Base-by-base conservation (phyloP, 2,329 filamentous ascomycete genomes). In the Ceratocystis lukuohia region DNA sequence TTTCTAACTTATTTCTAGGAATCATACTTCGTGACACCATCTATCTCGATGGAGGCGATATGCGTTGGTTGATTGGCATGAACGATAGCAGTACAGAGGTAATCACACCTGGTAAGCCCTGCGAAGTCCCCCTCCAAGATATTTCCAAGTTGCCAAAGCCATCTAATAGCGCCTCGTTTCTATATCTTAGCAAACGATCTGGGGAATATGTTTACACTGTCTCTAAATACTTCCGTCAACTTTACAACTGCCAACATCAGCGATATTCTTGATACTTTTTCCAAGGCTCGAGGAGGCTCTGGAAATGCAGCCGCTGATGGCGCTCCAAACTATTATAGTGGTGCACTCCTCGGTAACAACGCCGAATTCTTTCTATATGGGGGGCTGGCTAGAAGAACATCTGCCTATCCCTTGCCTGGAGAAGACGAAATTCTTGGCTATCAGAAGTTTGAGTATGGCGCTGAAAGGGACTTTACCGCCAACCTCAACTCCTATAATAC, bases 311-410 rank as follows among this genome's bases (percentile, higher is more conserved):
- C 77, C 44, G 83, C 80, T 69, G 82, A 81, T 68, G 68, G 80
- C 57, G 77, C 79, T 0, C 84, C 84, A 0, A 82, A 82, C 69
- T 87, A 82, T 68, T 68, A 77, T 17, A 85, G 88, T 68, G 87
- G 87, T 1, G 82, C 78, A 6, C 81, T 89, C 75, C 80, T 90
- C 41, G 80, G 79, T 61, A 89, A 88, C 70, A 76, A 88, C 67
- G 75, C 80, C 62, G 80, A 87, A 68, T 84, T 85, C 70, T 85
- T 80, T 70, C 76, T 86, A 1, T 89, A 86, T 65, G 87, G 87
- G 20, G 87, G 87, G 0, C 71, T 84, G 2, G 59, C 79, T 6
- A 67, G 56, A 3, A 67, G 73, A 2, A 78, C 76, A 0, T 71
- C 72, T 0, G 71, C 71, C 2, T 77, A 75, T 62, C 68, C 73